These are phyloP conservation scores for Fragaria iinumae DNA, from an alignment of 306 rosid species.

Conservation along the genomic window DNA sequence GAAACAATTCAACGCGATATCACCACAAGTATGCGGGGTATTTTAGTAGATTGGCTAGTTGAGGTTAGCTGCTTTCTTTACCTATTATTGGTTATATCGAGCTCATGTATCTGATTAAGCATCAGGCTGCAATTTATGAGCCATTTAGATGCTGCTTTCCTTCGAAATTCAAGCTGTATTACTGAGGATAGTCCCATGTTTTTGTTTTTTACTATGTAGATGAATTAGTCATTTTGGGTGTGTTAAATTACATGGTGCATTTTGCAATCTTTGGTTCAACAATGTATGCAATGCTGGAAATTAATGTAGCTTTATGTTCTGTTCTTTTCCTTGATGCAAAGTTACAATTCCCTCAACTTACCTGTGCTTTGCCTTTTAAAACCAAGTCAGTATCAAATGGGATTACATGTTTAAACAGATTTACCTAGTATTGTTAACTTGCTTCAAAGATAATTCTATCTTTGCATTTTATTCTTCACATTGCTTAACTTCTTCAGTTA, in stretches of 20 bases:
- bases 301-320: background rate
- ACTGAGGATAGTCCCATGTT: background rate
- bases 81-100: background rate
- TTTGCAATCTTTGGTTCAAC: background rate
- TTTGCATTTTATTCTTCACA: background rate
- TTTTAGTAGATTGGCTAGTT: slow-evolving; percentile 94
- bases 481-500: background rate
- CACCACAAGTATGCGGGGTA: slow-evolving; percentile 81
- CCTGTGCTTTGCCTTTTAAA: background rate
- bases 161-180: background rate
- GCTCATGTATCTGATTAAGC: slow-evolving; percentile 2
- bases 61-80: slow-evolving; percentile 60
- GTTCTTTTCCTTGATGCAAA: background rate
- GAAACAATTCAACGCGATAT: slow-evolving; percentile 71
- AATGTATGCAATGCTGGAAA: background rate
- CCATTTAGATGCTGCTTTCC: background rate
- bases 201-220: background rate
- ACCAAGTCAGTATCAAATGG: background rate
- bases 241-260: background rate
- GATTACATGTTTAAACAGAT: background rate
- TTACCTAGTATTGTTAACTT: background rate
- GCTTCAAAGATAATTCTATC: background rate
- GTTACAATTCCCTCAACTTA: background rate
- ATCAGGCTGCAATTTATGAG: background rate
- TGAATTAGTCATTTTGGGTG: background rate